phyloP scores from a whole-genome alignment of 2,329 filamentous ascomycete species.

The Cladosporium austrohemisphaericum region DNA sequence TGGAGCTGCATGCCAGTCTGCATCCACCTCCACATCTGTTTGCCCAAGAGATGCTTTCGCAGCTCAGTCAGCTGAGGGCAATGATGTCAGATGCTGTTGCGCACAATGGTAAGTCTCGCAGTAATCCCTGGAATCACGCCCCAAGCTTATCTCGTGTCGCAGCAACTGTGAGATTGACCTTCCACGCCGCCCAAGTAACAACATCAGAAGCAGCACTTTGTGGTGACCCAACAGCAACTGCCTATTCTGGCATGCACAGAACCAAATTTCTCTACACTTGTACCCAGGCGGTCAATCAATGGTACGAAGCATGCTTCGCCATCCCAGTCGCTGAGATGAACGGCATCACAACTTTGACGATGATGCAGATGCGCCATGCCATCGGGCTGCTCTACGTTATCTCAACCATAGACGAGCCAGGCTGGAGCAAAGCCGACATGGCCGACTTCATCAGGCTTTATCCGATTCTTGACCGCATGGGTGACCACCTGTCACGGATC shows the following conservation, averaged over 20 bases:
- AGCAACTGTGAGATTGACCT: neutral
- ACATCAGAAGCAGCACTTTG: neutral
- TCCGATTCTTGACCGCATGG: slow-evolving; percentile 1
- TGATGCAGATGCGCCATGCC: slow-evolving; percentile 6
- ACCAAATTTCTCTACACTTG: neutral
- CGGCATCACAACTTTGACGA: neutral
- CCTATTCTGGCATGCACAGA: neutral
- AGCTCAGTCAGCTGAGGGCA: neutral
- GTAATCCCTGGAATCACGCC: too few relatives aligned
- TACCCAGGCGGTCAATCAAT: neutral
- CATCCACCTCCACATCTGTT: neutral
- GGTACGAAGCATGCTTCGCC: neutral
- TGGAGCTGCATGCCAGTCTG: neutral
- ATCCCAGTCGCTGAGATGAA: slow-evolving; percentile 5
- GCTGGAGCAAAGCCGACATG: slow-evolving; percentile 3
- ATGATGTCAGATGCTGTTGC: neutral
- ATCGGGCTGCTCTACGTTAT: slow-evolving; percentile 3
- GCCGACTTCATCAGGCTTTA: neutral
- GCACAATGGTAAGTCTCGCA: slow-evolving; percentile 1
- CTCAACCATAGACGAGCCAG: slow-evolving; percentile 1
- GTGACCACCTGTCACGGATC: neutral
- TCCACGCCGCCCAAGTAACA: neutral
- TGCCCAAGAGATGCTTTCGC: slow-evolving; percentile 7
- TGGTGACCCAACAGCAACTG: neutral
- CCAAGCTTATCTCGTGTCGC: neutral